Conservation (phyloP, 2,329 filamentous ascomycete species). For the Calonectria henricotiae region DNA sequence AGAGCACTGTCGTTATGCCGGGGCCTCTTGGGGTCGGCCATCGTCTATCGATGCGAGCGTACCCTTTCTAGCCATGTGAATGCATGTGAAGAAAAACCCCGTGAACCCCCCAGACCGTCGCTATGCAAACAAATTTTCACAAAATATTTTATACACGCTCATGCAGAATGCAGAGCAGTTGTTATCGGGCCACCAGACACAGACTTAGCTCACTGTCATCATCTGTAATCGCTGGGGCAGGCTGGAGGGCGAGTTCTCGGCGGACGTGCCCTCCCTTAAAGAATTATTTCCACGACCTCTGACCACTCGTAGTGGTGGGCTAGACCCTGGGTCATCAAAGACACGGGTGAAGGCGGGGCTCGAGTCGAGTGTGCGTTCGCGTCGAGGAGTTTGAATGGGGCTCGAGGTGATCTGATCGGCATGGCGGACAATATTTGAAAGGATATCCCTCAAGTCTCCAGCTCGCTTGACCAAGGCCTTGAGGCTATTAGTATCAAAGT, state of each 20-base stretch:
- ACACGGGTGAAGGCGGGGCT: conserved; percentile 80
- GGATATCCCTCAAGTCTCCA: conserved; percentile 71
- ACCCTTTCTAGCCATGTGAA: conserved; percentile 36
- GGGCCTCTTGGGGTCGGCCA: conserved; percentile 30
- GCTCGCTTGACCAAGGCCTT: conserved; percentile 77
- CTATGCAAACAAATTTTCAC: conserved; percentile 59
- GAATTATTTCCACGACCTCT: conserved; percentile 72
- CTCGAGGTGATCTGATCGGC: conserved; percentile 74
- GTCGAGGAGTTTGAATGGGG: conserved; percentile 68
- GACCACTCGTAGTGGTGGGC: conserved; percentile 67
- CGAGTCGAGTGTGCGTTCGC: conserved; percentile 66
- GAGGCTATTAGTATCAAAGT: conserved; percentile 80
- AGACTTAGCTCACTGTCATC: conserved; percentile 74
- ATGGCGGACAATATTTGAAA: conserved; percentile 74
- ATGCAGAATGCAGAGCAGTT: conserved; percentile 42
- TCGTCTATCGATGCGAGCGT: conserved; percentile 36
- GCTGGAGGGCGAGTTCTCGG: conserved; percentile 69
- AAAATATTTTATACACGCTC: conserved; percentile 55
- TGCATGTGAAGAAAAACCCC: conserved; percentile 44
- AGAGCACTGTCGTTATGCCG: conserved; percentile 26
- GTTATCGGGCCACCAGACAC: not conserved
- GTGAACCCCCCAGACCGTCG: conserved; percentile 53
- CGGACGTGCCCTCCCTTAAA: conserved; percentile 65
- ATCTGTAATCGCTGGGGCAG: conserved; percentile 73
- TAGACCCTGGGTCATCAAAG: conserved; percentile 75